Base-by-base conservation (phyloP, 306 rosid species). In the Vachellia pachyceras region DNA sequence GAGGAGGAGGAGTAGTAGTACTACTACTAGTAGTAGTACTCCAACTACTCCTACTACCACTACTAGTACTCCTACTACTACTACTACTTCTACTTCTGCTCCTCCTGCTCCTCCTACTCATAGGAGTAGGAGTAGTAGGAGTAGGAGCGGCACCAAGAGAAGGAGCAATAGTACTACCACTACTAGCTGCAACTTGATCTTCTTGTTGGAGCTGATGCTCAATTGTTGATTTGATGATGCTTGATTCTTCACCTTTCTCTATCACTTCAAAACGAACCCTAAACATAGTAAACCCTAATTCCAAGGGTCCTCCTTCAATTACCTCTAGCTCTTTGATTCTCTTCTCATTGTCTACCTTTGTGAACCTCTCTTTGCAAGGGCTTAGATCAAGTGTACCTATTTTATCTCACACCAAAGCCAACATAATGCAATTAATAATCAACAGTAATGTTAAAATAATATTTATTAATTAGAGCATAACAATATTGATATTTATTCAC, bases 231-330 rank as follows among this genome's bases (percentile, higher is more conserved):
- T 85, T 91, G 75, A 91, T 61, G 9, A 88, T 81, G 87, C 90
- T 85, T 0, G 90, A 87, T 1, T 67, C 54, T 37, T 81, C 54
- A 33, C 69, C 85, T 49, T 84, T 87, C 83, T 93, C 89, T 22
- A 58, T 23, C 35, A 23, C 66, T 23, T 58, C 66, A 58, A 58
- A 58, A 12, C 66, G 17, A 22, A 3, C 70, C 44, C 89, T 82
- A 44, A 73, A 85, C 1, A 83, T 61, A 14, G 83, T 82, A 49
- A 93, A 89, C 7, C 97, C 97, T 35, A 85, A 29, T 14, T 91
- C 91, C 52, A 89, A 64, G 54, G 76, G 82, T 5, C 93, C 94
- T 20, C 97, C 97, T 90, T 93, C 97, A 40, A 88, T 55, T 15
- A 86, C 70, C 67, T 90, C 90, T 7, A 73, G 10, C 90, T 91